Conservation (phyloP, 2,329 filamentous ascomycete species). For the Aspergillus pseudotamarii region DNA sequence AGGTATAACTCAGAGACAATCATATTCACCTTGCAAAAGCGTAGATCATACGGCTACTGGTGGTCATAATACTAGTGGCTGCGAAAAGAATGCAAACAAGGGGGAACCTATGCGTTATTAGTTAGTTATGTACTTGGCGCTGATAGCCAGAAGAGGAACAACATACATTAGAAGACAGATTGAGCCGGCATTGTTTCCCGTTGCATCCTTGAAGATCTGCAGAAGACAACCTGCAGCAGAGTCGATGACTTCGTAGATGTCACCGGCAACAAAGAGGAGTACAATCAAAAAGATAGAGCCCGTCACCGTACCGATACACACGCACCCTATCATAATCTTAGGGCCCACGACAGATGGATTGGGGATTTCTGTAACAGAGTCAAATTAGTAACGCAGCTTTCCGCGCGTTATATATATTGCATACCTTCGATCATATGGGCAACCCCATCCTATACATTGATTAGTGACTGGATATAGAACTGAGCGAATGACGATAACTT, state of each 20-base stretch:
- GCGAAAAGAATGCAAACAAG: conserved; percentile 36
- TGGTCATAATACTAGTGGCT: conserved; percentile 38
- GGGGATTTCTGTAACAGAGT: conserved; percentile 40
- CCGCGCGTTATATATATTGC: neutral
- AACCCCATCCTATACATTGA: conserved; percentile 36
- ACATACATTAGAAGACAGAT: conserved; percentile 64
- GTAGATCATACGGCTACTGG: conserved; percentile 39
- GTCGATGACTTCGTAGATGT: conserved; percentile 58
- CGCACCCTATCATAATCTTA: conserved; percentile 67
- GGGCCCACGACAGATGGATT: conserved; percentile 59
- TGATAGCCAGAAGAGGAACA: neutral
- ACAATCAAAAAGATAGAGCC: conserved; percentile 65
- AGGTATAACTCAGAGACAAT: neutral
- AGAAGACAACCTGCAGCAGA: conserved; percentile 62
- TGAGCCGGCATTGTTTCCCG: conserved; percentile 62
- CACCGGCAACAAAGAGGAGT: conserved; percentile 65
- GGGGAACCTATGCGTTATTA: conserved; percentile 25
- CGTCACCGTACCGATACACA: conserved; percentile 64
- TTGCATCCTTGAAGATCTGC: conserved; percentile 66
- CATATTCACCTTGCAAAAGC: conserved; percentile 34
- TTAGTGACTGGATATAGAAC: neutral
- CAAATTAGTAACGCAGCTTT: conserved; percentile 7
- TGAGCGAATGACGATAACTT: conserved; percentile 21
- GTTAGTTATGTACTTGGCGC: conserved; percentile 9
- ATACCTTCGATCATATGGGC: conserved; percentile 57